These are phyloP conservation scores for Aspergillus sclerotialis DNA, from an alignment of 2,329 filamentous ascomycete genomes.

Conservation along the genomic window DNA sequence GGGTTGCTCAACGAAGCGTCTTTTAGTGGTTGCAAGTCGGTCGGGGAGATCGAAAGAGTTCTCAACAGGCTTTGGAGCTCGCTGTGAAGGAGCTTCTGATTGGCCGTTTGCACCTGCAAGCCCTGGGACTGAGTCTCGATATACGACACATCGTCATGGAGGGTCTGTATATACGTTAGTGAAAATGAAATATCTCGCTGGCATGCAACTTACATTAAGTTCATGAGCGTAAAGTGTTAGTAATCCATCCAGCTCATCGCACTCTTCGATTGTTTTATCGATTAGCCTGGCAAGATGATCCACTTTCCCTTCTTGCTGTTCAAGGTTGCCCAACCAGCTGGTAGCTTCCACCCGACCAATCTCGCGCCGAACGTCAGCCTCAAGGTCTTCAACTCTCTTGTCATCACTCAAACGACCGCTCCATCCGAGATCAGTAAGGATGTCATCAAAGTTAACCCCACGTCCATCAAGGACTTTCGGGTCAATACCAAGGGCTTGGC, in stretches of 20 bases:
- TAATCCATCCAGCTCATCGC: slow-evolving; percentile 90
- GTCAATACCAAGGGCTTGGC: slow-evolving; percentile 71
- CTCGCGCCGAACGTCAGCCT: slow-evolving; percentile 76
- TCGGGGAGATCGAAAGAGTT: slow-evolving; percentile 77
- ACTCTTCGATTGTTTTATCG: slow-evolving; percentile 86
- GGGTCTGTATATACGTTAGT: slow-evolving; percentile 53
- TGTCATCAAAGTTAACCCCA: slow-evolving; percentile 71
- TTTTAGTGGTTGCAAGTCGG: slow-evolving; percentile 67
- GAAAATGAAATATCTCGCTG: not conserved
- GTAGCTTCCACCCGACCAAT: slow-evolving; percentile 86
- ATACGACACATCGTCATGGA: slow-evolving; percentile 92
- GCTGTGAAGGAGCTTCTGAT: slow-evolving; percentile 86
- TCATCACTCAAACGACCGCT: slow-evolving; percentile 68
- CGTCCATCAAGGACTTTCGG: slow-evolving; percentile 66
- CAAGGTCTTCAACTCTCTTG: slow-evolving; percentile 71
- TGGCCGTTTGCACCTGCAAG: slow-evolving; percentile 92
- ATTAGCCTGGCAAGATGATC: slow-evolving; percentile 79
- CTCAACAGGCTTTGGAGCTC: slow-evolving; percentile 85
- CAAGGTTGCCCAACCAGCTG: slow-evolving; percentile 75
- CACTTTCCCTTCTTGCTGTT: slow-evolving; percentile 85
- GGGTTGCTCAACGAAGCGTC: slow-evolving; percentile 65
- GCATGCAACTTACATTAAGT: slow-evolving; percentile 61
- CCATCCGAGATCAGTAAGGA: slow-evolving; percentile 85
- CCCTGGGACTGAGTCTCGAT: slow-evolving; percentile 97
- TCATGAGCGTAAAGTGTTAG: slow-evolving; percentile 93